phyloP scores from a whole-genome alignment of 2,329 filamentous ascomycete species.

The Metarhizium sp. region DNA sequence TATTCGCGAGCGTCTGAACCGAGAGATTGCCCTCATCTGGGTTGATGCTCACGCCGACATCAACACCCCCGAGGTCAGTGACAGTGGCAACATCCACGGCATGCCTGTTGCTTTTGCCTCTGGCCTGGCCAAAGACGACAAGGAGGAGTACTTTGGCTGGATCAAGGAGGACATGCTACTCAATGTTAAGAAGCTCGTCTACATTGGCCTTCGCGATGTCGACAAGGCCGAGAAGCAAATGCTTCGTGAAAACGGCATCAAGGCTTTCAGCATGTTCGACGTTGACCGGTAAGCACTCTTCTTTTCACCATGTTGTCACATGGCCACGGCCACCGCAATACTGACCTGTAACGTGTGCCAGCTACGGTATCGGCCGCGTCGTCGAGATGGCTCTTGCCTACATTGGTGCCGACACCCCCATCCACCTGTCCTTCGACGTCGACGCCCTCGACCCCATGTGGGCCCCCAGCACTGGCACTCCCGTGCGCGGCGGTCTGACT shows the following conservation, averaged over 20 bases:
- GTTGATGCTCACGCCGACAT: slow-evolving; percentile 98
- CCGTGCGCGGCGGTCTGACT: slow-evolving; percentile 86
- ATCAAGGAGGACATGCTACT: slow-evolving; percentile 60
- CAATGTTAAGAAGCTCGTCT: slow-evolving; percentile 79
- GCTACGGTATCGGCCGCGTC: slow-evolving; percentile 86
- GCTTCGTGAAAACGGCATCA: slow-evolving; percentile 78
- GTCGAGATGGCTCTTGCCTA: slow-evolving; percentile 98
- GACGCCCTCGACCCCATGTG: slow-evolving; percentile 93
- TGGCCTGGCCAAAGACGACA: slow-evolving; percentile 68
- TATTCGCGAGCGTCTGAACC: slow-evolving; percentile 67
- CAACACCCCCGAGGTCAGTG: slow-evolving; percentile 86
- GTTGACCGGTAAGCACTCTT: slow-evolving; percentile 62
- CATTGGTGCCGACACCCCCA: slow-evolving; percentile 88
- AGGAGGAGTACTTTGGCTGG: slow-evolving; percentile 84
- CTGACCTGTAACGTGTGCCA: slow-evolving; percentile 21
- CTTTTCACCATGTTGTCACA: background rate
- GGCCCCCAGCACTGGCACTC: slow-evolving; percentile 92
- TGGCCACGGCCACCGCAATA: background rate
- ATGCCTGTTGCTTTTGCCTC: slow-evolving; percentile 95
- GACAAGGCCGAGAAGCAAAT: slow-evolving; percentile 92
- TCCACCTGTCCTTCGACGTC: slow-evolving; percentile 95
- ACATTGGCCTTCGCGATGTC: slow-evolving; percentile 91
- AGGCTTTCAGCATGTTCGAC: slow-evolving; percentile 97
- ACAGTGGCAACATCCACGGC: slow-evolving; percentile 89
- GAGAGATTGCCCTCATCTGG: slow-evolving; percentile 94